phyloP scores from a whole-genome alignment of 441 rosid genomes.

The Jatropha multifida region DNA sequence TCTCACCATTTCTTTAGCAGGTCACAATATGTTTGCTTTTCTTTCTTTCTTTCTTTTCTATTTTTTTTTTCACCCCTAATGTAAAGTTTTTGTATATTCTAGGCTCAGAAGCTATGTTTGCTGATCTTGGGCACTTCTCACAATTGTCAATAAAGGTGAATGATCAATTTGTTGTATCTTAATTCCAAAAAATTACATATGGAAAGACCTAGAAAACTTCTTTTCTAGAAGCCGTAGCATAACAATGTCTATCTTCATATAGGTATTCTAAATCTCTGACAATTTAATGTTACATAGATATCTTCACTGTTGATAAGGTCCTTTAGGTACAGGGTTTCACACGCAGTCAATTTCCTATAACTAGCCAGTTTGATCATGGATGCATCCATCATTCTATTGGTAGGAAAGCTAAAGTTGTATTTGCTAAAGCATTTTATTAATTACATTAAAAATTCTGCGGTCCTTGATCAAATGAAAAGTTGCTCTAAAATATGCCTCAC shows the following conservation, averaged over 20 bases:
- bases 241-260: background rate
- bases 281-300: background rate
- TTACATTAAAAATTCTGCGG: no score
- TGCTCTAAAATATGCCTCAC: background rate
- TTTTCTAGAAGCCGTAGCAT: background rate
- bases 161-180: background rate
- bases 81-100: background rate
- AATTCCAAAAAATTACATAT: background rate
- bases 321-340: no score
- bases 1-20: background rate
- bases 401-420: no score
- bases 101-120: conserved; percentile 38
- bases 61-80: background rate
- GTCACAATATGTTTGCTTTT: no score
- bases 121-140: no score
- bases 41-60: no score
- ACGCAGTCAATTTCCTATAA: no score
- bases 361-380: no score
- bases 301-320: no score
- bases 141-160: conserved; percentile 35
- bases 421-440: background rate
- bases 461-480: background rate
- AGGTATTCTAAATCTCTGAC: background rate
- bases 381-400: no score
- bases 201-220: background rate